Evolutionary conservation across 202 grass and related monocot genomes (phyloP), one percentile per base, ranked within the genome.

Genomic region (Miscanthus sacchariflorus): DNA sequence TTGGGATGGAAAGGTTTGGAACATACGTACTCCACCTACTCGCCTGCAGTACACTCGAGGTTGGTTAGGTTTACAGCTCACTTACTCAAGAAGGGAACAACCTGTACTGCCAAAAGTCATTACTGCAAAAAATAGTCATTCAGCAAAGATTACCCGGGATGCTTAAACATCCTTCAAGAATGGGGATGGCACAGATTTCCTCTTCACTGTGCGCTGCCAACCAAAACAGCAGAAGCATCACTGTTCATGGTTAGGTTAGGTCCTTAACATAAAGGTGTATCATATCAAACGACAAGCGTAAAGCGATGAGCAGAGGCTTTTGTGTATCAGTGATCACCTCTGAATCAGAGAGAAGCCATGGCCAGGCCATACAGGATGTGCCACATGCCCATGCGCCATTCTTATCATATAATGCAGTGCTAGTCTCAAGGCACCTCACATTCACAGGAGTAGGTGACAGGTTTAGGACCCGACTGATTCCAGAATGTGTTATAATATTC

Each of bases 361-460:
- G 7, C 48, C 45, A 8, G 42, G 42, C 72, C 50, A 44, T 23
- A 36, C 54, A 82, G 24, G 42, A 73, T 38, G 15, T 4, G 27
- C 33, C 79, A 83, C 67, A 35, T 82, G 78, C 70, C 28, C 67
- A 42, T 3, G 25, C 5, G 33, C 30, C 7, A 67, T 67, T 58
- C 82, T 46, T 74, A 86, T 65, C 72, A 46, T 27, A 13, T 27
- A 27, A 58, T 42, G 5, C 1, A 50, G 0, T 19, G 28, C 48
- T 76, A 65, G 39, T 68, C 43, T 48, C 4, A 46, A 78, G 83
- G 25, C 66, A 68, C 66, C 27, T 58, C 35, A 82, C 44, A 46
- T 12, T 35, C 18, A 24, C n/a, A 58, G 87, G 78, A 83, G 90
- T 79, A 79, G 90, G 73, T 83, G 87, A 86, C 87, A 86, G 83